Percentiles rank a stretch among this genome's conserved stretches.
Conservation (phyloP, 164 flowering plant genomes). For the Vitis vinifera region ASM3070453v1 NC_081820.1:24107001-24107500, state of each 20-base stretch:
- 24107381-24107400: constrained; percentile 64
- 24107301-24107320: constrained; percentile 39
- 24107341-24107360: constrained; percentile 34
- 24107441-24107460: constrained; percentile 51
- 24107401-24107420: constrained; percentile 31
- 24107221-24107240: constrained; percentile 90
- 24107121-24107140: constrained; percentile 59
- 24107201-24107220: constrained; percentile 72
- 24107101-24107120: constrained; percentile 33
- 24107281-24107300: constrained; percentile 48
- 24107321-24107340: constrained; percentile 79
- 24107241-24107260: constrained; percentile 81
- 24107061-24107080: constrained; percentile 38
- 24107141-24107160: constrained; percentile 72
- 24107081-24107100: constrained; percentile 23
- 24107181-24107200: constrained; percentile 79
- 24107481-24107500: constrained; percentile 57
- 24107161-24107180: constrained; percentile 83
- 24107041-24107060: constrained; percentile 76
- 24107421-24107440: constrained; percentile 40
- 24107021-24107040: constrained; percentile 73
- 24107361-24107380: constrained; percentile 44
- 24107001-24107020: constrained; percentile 48
- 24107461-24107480: constrained; percentile 31
- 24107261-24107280: constrained; percentile 63